A percentile compares a stretch with the other conserved stretches of the same genome.
Evolutionary conservation across 441 rosid genomes (phyloP).

Genomic region (Brassica hybrid): DNA sequence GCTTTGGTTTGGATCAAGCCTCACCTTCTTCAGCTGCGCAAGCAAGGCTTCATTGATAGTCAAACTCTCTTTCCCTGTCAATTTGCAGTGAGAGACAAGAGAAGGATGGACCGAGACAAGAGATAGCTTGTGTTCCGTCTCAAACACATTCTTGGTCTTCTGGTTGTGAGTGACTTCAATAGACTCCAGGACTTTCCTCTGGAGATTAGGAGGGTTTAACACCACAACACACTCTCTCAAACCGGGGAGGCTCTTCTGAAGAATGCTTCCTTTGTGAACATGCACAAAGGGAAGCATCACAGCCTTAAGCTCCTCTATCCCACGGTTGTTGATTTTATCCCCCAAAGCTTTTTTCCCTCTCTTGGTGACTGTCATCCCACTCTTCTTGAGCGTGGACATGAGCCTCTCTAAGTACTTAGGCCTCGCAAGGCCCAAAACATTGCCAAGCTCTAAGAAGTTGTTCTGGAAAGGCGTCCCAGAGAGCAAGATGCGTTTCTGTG

Average conservation of each 20-base stretch:
- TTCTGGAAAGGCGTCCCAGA: constrained; percentile 94
- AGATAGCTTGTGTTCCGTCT: constrained; percentile 46
- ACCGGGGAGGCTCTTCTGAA: constrained; percentile 74
- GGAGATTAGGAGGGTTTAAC: constrained; percentile 56
- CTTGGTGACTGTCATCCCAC: constrained; percentile 39
- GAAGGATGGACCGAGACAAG: constrained; percentile 72
- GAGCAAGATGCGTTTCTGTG: constrained; percentile 68
- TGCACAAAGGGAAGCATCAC: constrained; percentile 67
- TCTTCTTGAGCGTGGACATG: constrained; percentile 36
- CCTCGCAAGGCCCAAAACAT: constrained; percentile 45
- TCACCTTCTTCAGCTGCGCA: constrained; percentile 32
- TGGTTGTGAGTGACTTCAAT: constrained; percentile 33
- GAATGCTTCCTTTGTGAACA: constrained; percentile 73
- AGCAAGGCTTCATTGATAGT: constrained; percentile 35
- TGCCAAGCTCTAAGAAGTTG: constrained; percentile 74
- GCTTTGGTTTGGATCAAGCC: constrained; percentile 53
- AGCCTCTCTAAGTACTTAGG: constrained; percentile 40
- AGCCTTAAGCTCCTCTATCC: constrained; percentile 40
- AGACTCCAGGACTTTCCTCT: constrained; percentile 54
- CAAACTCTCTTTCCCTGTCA: constrained; percentile 19
- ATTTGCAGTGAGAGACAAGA: constrained; percentile 40
- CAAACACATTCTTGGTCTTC: constrained; percentile 35
- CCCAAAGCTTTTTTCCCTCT: constrained; percentile 22
- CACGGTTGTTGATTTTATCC: constrained; percentile 26
- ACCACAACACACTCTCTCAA: constrained; percentile 63